Evolutionary conservation across 2,329 filamentous ascomycete genomes (phyloP).

Genomic region (Trichoderma lentiforme): DNA sequence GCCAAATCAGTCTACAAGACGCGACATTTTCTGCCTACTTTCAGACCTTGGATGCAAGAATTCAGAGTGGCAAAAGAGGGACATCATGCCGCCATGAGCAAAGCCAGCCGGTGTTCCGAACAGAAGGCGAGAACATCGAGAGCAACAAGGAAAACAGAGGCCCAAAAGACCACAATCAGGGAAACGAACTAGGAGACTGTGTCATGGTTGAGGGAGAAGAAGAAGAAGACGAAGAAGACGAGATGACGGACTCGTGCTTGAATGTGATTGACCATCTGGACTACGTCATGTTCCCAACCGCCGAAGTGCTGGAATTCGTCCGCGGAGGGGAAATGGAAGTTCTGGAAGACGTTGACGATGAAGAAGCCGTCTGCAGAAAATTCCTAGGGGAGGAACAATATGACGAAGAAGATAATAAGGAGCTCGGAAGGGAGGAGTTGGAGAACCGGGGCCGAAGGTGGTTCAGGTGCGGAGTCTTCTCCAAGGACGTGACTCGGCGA

Average conservation of each 20-base stretch:
- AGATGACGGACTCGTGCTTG: neutral
- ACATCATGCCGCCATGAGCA: neutral
- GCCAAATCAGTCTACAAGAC: neutral
- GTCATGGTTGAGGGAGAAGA: neutral
- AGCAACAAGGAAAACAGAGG: neutral
- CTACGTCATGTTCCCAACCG: neutral
- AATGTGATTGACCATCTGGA: neutral
- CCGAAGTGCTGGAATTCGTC: neutral
- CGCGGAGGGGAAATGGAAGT: neutral
- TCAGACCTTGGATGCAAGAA: neutral
- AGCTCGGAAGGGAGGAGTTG: neutral
- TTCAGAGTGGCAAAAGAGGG: neutral
- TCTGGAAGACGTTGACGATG: neutral
- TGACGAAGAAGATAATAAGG: neutral
- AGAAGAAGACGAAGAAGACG: neutral
- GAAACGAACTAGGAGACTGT: neutral
- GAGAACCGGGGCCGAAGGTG: neutral
- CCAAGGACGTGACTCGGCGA: slow-evolving; percentile 2
- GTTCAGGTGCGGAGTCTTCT: neutral
- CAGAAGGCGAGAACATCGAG: neutral
- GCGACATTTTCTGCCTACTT: neutral
- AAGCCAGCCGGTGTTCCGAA: neutral
- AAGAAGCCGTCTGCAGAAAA: neutral
- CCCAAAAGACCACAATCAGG: neutral
- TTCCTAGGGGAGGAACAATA: neutral